These are phyloP conservation scores for Tetraselmis striata DNA, from an alignment of 139 green algal species.

Conservation along the genomic window DNA sequence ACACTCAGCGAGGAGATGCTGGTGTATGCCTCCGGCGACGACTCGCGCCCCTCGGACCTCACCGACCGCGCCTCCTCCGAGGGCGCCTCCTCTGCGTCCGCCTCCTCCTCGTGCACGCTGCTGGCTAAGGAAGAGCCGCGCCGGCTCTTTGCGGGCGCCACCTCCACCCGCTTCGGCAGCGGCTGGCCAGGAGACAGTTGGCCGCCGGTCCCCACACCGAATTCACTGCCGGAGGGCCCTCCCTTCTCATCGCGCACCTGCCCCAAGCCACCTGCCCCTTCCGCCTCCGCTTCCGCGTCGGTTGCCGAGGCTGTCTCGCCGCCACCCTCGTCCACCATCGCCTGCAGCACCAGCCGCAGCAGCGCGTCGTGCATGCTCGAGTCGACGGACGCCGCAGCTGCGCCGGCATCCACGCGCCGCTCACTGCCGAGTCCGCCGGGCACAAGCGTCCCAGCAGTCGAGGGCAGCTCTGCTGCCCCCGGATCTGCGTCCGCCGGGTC, in stretches of 20 bases:
- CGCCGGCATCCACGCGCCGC: neutral
- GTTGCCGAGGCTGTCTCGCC: too few relatives aligned
- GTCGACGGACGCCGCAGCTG: neutral
- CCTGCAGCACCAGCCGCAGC: neutral
- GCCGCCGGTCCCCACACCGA: neutral
- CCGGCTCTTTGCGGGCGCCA: neutral
- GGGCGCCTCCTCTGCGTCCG: too few relatives aligned
- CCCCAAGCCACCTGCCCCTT: too few relatives aligned
- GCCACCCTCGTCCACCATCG: neutral
- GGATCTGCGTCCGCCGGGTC: neutral
- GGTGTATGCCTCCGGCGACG: neutral
- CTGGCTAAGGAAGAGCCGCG: neutral
- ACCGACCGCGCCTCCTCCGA: neutral
- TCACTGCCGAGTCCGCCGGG: neutral
- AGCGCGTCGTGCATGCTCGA: neutral
- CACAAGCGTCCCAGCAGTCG: neutral
- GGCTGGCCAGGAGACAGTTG: neutral
- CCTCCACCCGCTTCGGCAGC: neutral
- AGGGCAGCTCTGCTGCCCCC: neutral
- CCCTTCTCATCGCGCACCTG: neutral
- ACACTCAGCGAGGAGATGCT: neutral
- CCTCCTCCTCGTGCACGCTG: neutral
- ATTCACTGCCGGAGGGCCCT: too few relatives aligned
- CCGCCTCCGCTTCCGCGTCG: too few relatives aligned
- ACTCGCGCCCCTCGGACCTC: neutral